Evolutionary conservation across 2,329 filamentous ascomycete genomes (phyloP), one percentile per base, ranked within the genome.

Genomic region (Neurospora sp.): DNA sequence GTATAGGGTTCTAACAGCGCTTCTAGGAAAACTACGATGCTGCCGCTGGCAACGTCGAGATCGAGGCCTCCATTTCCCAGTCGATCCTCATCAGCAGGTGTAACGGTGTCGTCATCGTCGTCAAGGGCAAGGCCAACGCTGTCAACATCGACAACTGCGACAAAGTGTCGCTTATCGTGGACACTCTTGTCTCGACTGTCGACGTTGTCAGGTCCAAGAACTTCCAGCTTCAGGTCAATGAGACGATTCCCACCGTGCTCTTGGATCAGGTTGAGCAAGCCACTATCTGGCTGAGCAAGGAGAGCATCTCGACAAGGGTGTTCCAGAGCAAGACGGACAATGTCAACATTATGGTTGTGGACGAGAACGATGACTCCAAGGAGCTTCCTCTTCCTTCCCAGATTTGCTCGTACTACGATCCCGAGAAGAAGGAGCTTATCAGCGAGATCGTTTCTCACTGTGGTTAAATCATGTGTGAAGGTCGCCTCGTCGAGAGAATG

Each of bases 361-460:
- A 85, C 23, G 85, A 84, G 38, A 88, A 92, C 38, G 92, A 90
- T 15, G 96, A 99, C 78, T 96, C 92, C 79, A 91, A 89, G 79
- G 96, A 99, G 81, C 87, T 92, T 68, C 90, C 96, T 0, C 80
- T 98, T 71, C 96, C 96, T 0, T 93, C 94, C 77, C 96, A 99
- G 84, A 91, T 97, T 77, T 89, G 93, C 80, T 88, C 93, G 78
- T 84, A 92, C 85, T 86, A 85, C 87, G 83, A 92, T 70, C 78
- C 90, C 80, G 83, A 78, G 68, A 87, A 93, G 80, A 91, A 92
- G 28, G 89, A 91, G 73, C 78, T 98, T 73, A 87, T 95, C 38
- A 97, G 89, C 77, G 95, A 98, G 85, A 98, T 99, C 79, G 96
- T 99, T 19, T 93, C 96, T 77, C 95, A 98, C 82, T 89, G 92